Percentiles rank a stretch among this genome's conserved stretches.
These are phyloP conservation scores for Russula abietina DNA, from an alignment of 768 basidiomycete genomes.

Conservation along the genomic window DNA sequence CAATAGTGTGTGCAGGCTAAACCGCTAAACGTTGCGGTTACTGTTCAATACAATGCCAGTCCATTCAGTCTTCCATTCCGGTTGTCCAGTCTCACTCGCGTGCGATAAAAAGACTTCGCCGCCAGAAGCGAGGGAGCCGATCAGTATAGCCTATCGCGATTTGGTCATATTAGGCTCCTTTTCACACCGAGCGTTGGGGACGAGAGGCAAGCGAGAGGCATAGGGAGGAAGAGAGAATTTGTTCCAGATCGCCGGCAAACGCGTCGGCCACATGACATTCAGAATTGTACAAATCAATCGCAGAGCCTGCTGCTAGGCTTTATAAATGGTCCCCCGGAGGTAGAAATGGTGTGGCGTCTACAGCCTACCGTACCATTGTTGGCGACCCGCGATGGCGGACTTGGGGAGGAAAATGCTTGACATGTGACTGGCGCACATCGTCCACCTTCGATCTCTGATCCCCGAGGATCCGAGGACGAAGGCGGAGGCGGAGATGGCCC, in stretches of 20 bases:
- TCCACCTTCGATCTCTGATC: too few relatives aligned
- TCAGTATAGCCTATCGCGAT: constrained; percentile 63
- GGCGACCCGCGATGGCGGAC: too few relatives aligned
- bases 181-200: background rate
- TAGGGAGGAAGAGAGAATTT: constrained; percentile 44
- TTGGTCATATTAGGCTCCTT: constrained; percentile 64
- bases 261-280: constrained; percentile 85
- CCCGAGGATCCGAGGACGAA: constrained; percentile 25
- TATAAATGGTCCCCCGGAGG: too few relatives aligned
- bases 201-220: too few relatives aligned
- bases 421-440: background rate
- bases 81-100: constrained; percentile 20
- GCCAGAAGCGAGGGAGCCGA: constrained; percentile 77
- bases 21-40: too few relatives aligned
- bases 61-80: constrained; percentile 44
- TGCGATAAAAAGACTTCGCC: constrained; percentile 56
- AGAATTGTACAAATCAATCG: constrained; percentile 75
- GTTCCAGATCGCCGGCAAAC: constrained; percentile 78
- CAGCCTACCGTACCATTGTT: constrained; percentile 6
- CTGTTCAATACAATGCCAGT: constrained; percentile 64
- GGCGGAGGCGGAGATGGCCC: constrained; percentile 21
- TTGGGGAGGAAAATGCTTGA: background rate
- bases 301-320: constrained; percentile 51
- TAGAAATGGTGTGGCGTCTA: constrained; percentile 52
- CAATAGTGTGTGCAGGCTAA: too few relatives aligned